Percentiles rank a stretch among this genome's conserved stretches.
These are phyloP conservation scores for Pachyrhizus erosus DNA, from an alignment of 306 rosid genomes.

Conservation along the genomic window DNA sequence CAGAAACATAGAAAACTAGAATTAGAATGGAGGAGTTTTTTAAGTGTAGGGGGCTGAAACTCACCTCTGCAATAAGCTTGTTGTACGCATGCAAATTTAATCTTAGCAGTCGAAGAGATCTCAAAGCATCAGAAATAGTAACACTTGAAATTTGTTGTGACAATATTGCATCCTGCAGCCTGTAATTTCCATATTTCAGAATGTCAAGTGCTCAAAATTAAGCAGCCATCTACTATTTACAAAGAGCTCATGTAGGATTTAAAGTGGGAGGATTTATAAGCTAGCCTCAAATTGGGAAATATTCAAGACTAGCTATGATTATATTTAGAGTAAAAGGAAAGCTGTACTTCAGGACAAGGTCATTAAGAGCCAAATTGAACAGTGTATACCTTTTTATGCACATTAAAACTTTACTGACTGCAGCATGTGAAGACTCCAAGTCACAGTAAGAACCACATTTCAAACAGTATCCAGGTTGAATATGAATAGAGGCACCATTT, in stretches of 20 bases:
- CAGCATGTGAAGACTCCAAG: conserved; percentile 56
- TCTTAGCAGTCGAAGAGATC: conserved; percentile 63
- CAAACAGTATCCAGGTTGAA: conserved; percentile 68
- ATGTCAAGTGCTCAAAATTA: conserved; percentile 5
- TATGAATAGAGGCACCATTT: conserved; percentile 42
- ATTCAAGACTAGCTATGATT: conserved; percentile 19
- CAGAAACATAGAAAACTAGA: conserved; percentile 14
- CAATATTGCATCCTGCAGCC: conserved; percentile 67
- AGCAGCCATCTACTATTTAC: conserved; percentile 14
- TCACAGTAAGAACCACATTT: conserved; percentile 77
- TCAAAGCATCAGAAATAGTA: conserved; percentile 56
- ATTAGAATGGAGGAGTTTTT: neutral
- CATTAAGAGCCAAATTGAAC: conserved; percentile 26
- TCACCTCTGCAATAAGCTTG: conserved; percentile 80
- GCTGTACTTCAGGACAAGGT: conserved; percentile 15
- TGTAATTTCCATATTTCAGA: conserved; percentile 45
- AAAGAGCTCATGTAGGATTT: conserved; percentile 23
- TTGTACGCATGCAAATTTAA: conserved; percentile 77
- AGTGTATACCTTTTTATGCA: conserved; percentile 58
- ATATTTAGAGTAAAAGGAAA: conserved; percentile 36
- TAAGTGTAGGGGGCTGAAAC: conserved; percentile 30
- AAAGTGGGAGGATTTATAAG: conserved; percentile 26
- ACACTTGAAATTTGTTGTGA: conserved; percentile 59
- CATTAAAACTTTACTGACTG: conserved; percentile 60
- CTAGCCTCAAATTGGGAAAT: conserved; percentile 28